Evolutionary conservation across 306 rosid species (phyloP).

Genomic region (Vicia faba): DNA sequence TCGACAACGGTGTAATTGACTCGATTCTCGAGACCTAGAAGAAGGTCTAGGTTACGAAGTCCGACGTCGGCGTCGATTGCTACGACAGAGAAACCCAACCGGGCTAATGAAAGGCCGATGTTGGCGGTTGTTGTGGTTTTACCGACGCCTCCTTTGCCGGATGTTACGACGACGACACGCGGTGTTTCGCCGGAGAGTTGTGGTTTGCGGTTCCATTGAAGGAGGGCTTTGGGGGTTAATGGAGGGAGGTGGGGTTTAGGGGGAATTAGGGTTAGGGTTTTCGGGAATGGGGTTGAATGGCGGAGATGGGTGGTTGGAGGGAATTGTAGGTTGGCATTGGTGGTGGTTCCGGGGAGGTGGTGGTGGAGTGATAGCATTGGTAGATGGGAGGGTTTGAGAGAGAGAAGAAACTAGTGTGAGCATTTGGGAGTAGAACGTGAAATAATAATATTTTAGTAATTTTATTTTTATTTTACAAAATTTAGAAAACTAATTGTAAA

Average conservation of each 20-base stretch:
- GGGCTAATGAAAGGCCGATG: constrained; percentile 92
- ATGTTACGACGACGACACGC: constrained; percentile 86
- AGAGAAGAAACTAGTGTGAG: neutral
- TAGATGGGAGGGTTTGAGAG: neutral
- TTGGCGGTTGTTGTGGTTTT: constrained; percentile 96
- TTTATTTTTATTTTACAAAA: too few species aligned
- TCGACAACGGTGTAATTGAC: constrained; percentile 92
- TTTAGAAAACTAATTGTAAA: too few species aligned
- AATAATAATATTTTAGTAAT: too few species aligned
- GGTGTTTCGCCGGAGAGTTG: constrained; percentile 89
- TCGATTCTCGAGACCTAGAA: constrained; percentile 92
- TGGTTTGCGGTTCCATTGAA: constrained; percentile 94
- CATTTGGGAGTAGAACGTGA: too few species aligned
- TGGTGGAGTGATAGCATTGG: constrained; percentile 24
- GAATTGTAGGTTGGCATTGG: constrained; percentile 40
- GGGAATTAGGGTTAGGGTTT: constrained; percentile 40
- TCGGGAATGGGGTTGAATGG: neutral
- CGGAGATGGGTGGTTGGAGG: constrained; percentile 34
- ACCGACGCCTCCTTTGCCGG: constrained; percentile 95
- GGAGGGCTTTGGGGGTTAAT: constrained; percentile 44
- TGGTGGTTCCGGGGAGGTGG: constrained; percentile 2
- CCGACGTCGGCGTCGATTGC: constrained; percentile 98
- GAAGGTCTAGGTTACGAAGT: constrained; percentile 96
- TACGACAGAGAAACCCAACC: constrained; percentile 90
- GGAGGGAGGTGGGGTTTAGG: neutral